These are phyloP conservation scores for Malassezia sp. DNA, from an alignment of 1,284 basidiomycete species.

Conservation along the genomic window DNA sequence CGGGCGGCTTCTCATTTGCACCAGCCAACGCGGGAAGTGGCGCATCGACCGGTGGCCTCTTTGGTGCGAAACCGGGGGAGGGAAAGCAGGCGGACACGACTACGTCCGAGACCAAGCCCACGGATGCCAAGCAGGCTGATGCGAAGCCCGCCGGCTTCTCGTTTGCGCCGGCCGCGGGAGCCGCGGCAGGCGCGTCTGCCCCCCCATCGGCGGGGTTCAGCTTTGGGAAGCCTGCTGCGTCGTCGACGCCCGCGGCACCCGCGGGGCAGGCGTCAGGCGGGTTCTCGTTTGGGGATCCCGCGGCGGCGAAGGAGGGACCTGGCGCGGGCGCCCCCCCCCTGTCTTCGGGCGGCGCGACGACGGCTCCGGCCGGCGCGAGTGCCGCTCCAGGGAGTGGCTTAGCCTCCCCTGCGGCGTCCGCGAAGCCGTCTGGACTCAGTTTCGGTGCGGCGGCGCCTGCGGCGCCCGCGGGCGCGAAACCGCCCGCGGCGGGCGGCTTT, in stretches of 20 bases:
- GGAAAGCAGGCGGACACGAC: neutral
- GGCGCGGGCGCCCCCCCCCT: too few species aligned
- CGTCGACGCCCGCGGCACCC: too few species aligned
- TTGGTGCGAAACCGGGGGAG: slow-evolving; percentile 3
- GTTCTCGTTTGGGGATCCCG: slow-evolving; percentile 21
- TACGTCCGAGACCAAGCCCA: slow-evolving; percentile 14
- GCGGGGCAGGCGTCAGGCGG: slow-evolving; percentile 4
- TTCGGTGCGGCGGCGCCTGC: slow-evolving; percentile 15
- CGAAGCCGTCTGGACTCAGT: neutral
- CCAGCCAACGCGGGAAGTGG: neutral
- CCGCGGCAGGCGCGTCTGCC: too few species aligned
- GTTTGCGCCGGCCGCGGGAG: neutral
- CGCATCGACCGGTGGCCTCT: slow-evolving; percentile 13
- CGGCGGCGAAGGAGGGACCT: slow-evolving; percentile 2
- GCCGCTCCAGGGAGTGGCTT: too few species aligned
- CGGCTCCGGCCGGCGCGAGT: too few species aligned
- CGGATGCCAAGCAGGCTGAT: too few species aligned
- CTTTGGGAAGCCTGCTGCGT: slow-evolving; percentile 15
- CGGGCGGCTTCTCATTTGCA: slow-evolving; percentile 26
- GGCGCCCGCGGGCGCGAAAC: slow-evolving; percentile 13
- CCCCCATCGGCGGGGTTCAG: slow-evolving; percentile 18
- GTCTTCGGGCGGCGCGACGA: too few species aligned
- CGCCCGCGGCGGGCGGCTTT: too few species aligned
- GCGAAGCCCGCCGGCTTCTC: slow-evolving; percentile 17
- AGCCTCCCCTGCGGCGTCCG: slow-evolving; percentile 14